A percentile compares a stretch with the other conserved stretches of the same genome.
These are phyloP conservation scores for Spergularia bocconei DNA, from an alignment of 148 eudicot species.

Conservation along the genomic window DNA sequence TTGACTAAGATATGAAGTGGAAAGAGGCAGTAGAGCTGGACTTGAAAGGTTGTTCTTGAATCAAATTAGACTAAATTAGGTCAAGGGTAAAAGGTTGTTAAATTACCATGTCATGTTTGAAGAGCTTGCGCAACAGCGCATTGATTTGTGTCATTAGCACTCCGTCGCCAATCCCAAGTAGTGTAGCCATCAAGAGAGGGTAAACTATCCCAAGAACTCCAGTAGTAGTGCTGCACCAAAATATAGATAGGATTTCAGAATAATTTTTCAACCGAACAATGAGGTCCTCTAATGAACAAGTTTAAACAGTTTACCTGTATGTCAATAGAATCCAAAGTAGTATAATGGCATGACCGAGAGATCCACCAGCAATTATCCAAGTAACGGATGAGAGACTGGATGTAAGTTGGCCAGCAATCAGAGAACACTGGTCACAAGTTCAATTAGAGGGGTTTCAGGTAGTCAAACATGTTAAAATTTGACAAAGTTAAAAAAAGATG, in stretches of 20 bases:
- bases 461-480: not conserved
- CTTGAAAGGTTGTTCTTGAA: not conserved
- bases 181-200: slow-evolving; percentile 70
- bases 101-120: slow-evolving; percentile 76
- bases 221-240: slow-evolving; percentile 44
- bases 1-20: not conserved
- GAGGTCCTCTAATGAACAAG: not conserved
- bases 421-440: slow-evolving; percentile 60
- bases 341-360: slow-evolving; percentile 55
- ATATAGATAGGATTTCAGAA: slow-evolving; percentile 1
- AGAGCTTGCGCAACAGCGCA: slow-evolving; percentile 87
- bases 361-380: slow-evolving; percentile 67
- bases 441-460: slow-evolving; percentile 1
- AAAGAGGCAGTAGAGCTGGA: not conserved
- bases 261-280: not conserved
- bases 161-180: slow-evolving; percentile 89
- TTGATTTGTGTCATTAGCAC: slow-evolving; percentile 84
- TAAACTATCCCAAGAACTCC: slow-evolving; percentile 56
- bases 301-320: slow-evolving; percentile 50
- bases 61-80: not conserved
- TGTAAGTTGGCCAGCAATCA: slow-evolving; percentile 80
- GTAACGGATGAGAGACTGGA: slow-evolving; percentile 77
- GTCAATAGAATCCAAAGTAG: slow-evolving; percentile 71
- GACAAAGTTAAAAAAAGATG: not conserved
- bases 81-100: not conserved